phyloP scores from a whole-genome alignment of 495 filamentous ascomycete species.

The Geoglossum glabrum region DNA sequence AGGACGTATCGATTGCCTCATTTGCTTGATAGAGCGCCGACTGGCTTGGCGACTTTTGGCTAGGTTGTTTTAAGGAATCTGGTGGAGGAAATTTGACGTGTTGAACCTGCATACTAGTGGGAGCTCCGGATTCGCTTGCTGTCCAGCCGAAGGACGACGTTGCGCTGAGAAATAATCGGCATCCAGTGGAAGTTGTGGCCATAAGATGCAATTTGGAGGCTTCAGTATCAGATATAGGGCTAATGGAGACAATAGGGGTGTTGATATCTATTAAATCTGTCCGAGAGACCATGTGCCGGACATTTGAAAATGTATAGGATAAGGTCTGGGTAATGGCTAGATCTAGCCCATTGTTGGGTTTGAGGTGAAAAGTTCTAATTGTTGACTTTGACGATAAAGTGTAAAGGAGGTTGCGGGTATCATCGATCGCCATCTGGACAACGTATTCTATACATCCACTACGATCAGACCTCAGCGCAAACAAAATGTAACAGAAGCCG shows the following conservation, averaged over 20 bases:
- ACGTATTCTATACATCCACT: constrained; percentile 30
- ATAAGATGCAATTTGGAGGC: constrained; percentile 71
- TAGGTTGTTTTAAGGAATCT: constrained; percentile 7
- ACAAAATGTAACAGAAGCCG: constrained; percentile 14
- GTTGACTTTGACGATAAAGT: constrained; percentile 71
- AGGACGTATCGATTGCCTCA: constrained; percentile 12
- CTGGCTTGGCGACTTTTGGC: constrained; percentile 5
- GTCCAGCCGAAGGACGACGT: constrained; percentile 55
- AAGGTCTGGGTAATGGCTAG: constrained; percentile 36
- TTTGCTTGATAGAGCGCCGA: constrained; percentile 11
- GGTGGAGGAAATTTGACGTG: constrained; percentile 82
- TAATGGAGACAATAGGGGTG: constrained; percentile 58
- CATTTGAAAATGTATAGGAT: constrained; percentile 36
- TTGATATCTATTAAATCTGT: constrained; percentile 29
- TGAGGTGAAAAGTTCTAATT: constrained; percentile 71
- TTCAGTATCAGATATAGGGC: constrained; percentile 60
- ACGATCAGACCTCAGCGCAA: constrained; percentile 24
- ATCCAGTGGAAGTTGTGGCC: constrained; percentile 76
- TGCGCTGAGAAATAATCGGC: constrained; percentile 78
- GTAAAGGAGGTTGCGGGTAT: constrained; percentile 72
- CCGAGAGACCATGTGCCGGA: constrained; percentile 59
- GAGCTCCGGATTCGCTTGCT: constrained; percentile 37
- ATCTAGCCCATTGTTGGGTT: constrained; percentile 27
- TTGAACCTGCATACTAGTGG: constrained; percentile 91
- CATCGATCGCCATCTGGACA: constrained; percentile 63